A percentile compares a stretch with the other conserved stretches of the same genome.
Conservation (phyloP, 148 eudicot genomes). For the Dysphania ambrosioides region DNA sequence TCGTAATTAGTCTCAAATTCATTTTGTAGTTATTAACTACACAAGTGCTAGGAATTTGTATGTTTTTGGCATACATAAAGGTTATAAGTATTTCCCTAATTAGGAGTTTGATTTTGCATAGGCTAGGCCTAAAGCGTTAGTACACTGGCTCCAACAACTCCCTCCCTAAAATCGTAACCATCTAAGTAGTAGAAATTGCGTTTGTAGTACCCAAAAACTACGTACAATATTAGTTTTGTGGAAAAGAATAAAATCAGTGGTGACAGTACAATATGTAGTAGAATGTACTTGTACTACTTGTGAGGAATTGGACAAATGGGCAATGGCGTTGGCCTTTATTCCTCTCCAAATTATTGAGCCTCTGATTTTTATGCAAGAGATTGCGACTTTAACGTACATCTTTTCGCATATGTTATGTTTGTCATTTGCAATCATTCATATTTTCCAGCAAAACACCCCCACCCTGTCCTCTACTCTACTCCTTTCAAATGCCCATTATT, state of each 20-base stretch:
- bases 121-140: no score
- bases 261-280: not conserved
- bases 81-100: no score
- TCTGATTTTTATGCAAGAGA: not conserved
- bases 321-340: not conserved
- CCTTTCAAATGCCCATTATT: not conserved
- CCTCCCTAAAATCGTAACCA: no score
- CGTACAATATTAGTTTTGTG: not conserved
- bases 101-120: no score
- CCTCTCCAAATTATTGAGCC: conserved; percentile 1
- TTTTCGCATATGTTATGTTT: not conserved
- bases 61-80: no score
- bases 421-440: conserved; percentile 3
- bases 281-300: not conserved
- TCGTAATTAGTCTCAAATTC: no score
- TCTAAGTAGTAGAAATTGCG: no score
- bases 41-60: no score
- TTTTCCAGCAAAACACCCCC: not conserved
- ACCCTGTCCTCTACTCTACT: not conserved
- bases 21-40: no score
- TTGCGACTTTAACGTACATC: conserved; percentile 4
- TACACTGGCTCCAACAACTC: no score
- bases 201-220: not conserved
- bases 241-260: not conserved
- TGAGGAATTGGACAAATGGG: not conserved